phyloP scores from a whole-genome alignment of 73 alveolate genomes.

The Paramecium tetraurelia region DNA sequence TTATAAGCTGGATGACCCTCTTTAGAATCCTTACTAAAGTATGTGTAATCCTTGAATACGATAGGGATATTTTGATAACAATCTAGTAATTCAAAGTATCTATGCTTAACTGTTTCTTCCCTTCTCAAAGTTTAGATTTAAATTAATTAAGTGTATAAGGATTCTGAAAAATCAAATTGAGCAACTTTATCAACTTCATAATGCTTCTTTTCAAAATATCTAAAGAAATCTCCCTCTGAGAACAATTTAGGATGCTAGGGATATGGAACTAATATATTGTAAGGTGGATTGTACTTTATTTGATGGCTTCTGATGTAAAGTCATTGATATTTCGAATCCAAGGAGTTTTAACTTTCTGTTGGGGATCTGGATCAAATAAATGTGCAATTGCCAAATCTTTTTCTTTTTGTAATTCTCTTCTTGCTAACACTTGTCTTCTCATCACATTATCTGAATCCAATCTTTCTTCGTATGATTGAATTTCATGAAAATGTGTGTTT shows the following conservation, averaged over 20 bases:
- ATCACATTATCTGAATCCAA: slow-evolving; percentile 57
- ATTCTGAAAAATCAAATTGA: not conserved
- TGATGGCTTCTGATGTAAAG: not conserved
- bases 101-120: not conserved
- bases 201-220: slow-evolving; percentile 7
- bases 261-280: not conserved
- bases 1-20: not conserved
- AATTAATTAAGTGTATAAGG: not conserved
- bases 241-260: not conserved
- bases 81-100: not conserved
- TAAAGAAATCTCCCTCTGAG: slow-evolving; percentile 31
- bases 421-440: slow-evolving; percentile 52
- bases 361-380: slow-evolving; percentile 35
- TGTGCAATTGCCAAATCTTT: slow-evolving; percentile 16
- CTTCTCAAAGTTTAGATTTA: not conserved
- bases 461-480: slow-evolving; percentile 5
- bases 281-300: not conserved
- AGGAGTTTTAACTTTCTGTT: slow-evolving; percentile 14
- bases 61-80: not conserved
- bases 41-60: not conserved
- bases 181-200: not conserved
- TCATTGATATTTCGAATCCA: slow-evolving; percentile 4
- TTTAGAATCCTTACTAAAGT: not conserved
- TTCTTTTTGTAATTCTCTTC: slow-evolving; percentile 7
- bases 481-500: slow-evolving; percentile 56